These are phyloP conservation scores for Elsinoe batatas DNA, from an alignment of 2,329 filamentous ascomycete genomes.

Conservation along the genomic window DNA sequence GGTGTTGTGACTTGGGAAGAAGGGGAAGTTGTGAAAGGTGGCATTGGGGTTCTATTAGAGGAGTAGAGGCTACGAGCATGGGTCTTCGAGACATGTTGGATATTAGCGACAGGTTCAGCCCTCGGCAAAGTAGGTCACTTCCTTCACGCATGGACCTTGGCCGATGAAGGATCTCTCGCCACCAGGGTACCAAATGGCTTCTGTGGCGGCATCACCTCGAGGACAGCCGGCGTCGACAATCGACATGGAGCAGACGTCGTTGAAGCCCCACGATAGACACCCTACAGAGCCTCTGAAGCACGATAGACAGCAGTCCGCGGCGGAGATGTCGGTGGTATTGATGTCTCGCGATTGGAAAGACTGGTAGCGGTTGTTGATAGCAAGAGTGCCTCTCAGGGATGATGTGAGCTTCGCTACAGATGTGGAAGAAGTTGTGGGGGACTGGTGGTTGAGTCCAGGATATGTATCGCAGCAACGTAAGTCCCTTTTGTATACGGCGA, in stretches of 20 bases:
- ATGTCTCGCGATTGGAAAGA: neutral
- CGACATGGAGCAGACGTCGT: neutral
- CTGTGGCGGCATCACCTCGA: neutral
- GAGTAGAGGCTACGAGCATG: neutral
- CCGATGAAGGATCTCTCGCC: conserved; percentile 1
- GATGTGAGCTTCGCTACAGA: too few species aligned
- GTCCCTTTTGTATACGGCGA: too few species aligned
- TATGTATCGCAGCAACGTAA: too few species aligned
- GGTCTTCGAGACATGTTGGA: neutral
- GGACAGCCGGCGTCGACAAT: conserved; percentile 3
- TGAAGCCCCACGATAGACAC: conserved; percentile 1
- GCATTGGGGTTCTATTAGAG: neutral
- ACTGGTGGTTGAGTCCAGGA: too few species aligned
- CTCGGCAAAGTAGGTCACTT: conserved; percentile 4
- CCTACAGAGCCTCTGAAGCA: neutral
- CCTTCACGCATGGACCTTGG: conserved; percentile 3
- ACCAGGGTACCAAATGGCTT: neutral
- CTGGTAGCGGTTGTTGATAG: conserved; percentile 4
- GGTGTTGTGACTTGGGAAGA: neutral
- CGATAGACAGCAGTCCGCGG: neutral
- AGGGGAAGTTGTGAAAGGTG: conserved; percentile 1
- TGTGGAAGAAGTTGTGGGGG: too few species aligned
- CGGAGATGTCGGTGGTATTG: neutral
- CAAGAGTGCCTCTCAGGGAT: neutral
- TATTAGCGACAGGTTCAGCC: neutral